A percentile compares a stretch with the other conserved stretches of the same genome.
Conservation (phyloP, 306 rosid species). For the Acacia confusa region DNA sequence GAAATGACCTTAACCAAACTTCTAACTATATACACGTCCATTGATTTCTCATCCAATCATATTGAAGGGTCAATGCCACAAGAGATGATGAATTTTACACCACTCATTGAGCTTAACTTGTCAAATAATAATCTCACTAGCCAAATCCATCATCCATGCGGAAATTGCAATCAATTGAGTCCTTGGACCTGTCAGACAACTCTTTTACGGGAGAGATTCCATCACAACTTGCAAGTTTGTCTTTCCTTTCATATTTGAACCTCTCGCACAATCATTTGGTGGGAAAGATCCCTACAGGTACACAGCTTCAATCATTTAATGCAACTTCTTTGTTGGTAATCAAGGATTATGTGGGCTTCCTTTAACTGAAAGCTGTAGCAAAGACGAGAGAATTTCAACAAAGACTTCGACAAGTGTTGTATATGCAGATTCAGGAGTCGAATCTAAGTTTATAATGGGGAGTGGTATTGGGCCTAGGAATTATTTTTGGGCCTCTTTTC, state of each 20-base stretch:
- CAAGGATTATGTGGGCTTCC: not conserved
- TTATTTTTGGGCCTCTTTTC: not conserved
- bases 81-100: slow-evolving; percentile 17
- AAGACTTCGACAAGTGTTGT: not conserved
- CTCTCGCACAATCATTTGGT: slow-evolving; percentile 28
- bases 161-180: no score
- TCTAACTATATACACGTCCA: not conserved
- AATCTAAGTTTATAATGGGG: not conserved
- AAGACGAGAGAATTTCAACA: not conserved
- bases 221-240: not conserved
- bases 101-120: slow-evolving; percentile 18
- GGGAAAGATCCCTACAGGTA: slow-evolving; percentile 14
- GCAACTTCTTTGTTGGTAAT: not conserved
- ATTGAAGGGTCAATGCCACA: slow-evolving; percentile 27
- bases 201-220: no score
- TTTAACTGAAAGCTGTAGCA: not conserved
- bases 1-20: slow-evolving; percentile 14
- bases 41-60: slow-evolving; percentile 34
- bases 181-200: no score
- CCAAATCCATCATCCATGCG: not conserved
- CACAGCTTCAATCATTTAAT: slow-evolving; percentile 19
- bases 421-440: not conserved
- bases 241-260: slow-evolving; percentile 19
- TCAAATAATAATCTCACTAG: slow-evolving; percentile 33
- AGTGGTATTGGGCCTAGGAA: not conserved